Percentiles rank a stretch among this genome's conserved stretches.
phyloP scores from a whole-genome alignment of 1,284 basidiomycete species.

The Flammula alnicola region DNA sequence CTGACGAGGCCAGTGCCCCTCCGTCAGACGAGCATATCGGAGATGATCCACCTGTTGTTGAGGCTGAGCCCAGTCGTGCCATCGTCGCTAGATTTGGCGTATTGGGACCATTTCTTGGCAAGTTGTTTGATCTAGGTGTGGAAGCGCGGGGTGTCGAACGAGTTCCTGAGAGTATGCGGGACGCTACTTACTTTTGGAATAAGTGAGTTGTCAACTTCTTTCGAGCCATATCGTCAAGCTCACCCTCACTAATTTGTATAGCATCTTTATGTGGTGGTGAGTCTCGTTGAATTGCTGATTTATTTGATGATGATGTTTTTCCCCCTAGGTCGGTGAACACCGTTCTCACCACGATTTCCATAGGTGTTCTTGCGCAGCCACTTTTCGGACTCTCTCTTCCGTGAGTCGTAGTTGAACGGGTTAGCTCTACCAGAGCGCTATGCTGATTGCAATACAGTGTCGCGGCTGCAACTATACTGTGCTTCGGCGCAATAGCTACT shows the following conservation, averaged over 20 bases:
- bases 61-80: neutral
- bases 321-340: constrained; percentile 10
- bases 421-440: neutral
- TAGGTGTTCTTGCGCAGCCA: constrained; percentile 12
- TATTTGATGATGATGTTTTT: neutral
- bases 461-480: constrained; percentile 11
- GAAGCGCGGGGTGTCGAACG: constrained; percentile 15
- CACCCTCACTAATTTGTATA: neutral
- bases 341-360: constrained; percentile 13
- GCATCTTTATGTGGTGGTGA: constrained; percentile 19
- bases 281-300: neutral
- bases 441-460: neutral
- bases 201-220: constrained; percentile 2
- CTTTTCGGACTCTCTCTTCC: constrained; percentile 13
- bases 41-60: neutral
- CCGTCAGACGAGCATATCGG: neutral
- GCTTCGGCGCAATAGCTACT: constrained; percentile 14
- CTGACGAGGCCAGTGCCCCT: neutral
- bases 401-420: constrained; percentile 3
- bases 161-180: constrained; percentile 13
- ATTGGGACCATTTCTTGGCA: constrained; percentile 11
- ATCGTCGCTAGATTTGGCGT: constrained; percentile 10
- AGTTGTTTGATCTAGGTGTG: constrained; percentile 14
- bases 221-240: neutral
- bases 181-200: constrained; percentile 12